These are phyloP conservation scores for Phytophthora megakarya DNA, from an alignment of 352 stramenopile genomes.

Conservation along the genomic window DNA sequence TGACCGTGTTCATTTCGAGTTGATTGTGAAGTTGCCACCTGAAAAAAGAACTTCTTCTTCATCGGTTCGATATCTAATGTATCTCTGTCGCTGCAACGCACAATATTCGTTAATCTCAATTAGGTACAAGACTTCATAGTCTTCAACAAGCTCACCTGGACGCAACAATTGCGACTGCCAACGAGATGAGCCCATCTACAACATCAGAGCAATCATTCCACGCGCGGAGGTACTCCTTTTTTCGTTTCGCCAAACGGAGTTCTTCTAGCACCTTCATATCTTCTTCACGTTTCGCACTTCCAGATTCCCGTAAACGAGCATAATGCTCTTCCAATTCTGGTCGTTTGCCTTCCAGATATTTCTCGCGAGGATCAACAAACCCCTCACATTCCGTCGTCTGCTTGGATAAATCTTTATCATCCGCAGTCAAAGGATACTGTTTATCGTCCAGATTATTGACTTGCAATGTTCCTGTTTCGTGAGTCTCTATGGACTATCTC, in stretches of 20 bases:
- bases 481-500: conserved; percentile 13
- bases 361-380: conserved; percentile 32
- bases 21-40: neutral
- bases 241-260: conserved; percentile 33
- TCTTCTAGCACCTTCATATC: conserved; percentile 39
- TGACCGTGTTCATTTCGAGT: neutral
- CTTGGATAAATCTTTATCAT: neutral
- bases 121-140: neutral
- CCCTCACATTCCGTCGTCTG: neutral
- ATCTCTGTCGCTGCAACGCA: conserved; percentile 21
- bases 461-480: conserved; percentile 2
- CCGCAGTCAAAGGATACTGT: neutral
- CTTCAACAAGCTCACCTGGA: conserved; percentile 28
- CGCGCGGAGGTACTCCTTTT: conserved; percentile 28
- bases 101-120: neutral
- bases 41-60: conserved; percentile 31
- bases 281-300: conserved; percentile 39
- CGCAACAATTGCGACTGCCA: conserved; percentile 30
- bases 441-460: neutral
- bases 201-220: conserved; percentile 38
- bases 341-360: conserved; percentile 49
- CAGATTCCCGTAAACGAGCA: conserved; percentile 39
- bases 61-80: conserved; percentile 26
- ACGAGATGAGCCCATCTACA: conserved; percentile 36
- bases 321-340: conserved; percentile 59